Evolutionary conservation across 345 rosid species (phyloP).

Genomic region (Reutealis trisperma): DNA sequence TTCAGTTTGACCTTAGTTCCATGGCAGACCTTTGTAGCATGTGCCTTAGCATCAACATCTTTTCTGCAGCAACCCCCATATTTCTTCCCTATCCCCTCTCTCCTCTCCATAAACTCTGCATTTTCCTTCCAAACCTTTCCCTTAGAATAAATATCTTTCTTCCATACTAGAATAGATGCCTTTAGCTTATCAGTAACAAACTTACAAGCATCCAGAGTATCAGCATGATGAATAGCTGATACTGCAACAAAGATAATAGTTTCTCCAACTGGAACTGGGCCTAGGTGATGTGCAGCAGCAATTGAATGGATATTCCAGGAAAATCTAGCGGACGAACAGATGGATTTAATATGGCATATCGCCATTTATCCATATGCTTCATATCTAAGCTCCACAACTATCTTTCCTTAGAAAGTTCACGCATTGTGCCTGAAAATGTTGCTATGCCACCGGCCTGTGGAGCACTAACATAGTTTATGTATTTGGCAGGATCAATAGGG

Average conservation of each 20-base stretch:
- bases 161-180: slow-evolving; percentile 91
- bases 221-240: slow-evolving; percentile 79
- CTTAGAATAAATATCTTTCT: slow-evolving; percentile 83
- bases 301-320: slow-evolving; percentile 72
- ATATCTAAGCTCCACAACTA: slow-evolving; percentile 73
- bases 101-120: slow-evolving; percentile 68
- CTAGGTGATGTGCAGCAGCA: slow-evolving; percentile 74
- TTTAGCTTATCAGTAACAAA: slow-evolving; percentile 79
- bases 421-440: slow-evolving; percentile 34
- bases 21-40: slow-evolving; percentile 50
- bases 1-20: slow-evolving; percentile 56
- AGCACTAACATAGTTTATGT: slow-evolving; percentile 28
- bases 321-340: slow-evolving; percentile 65
- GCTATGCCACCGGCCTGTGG: slow-evolving; percentile 37
- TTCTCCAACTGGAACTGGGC: slow-evolving; percentile 87
- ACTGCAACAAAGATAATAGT: slow-evolving; percentile 80
- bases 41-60: slow-evolving; percentile 31
- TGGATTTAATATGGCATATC: slow-evolving; percentile 50
- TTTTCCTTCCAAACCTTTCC: slow-evolving; percentile 99
- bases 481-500: slow-evolving; percentile 28
- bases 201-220: slow-evolving; percentile 83
- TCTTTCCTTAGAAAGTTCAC: slow-evolving; percentile 67
- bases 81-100: slow-evolving; percentile 49
- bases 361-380: slow-evolving; percentile 97
- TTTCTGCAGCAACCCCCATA: slow-evolving; percentile 26